A percentile compares a stretch with the other conserved stretches of the same genome.
These are phyloP conservation scores for Bruguiera parviflora DNA, from an alignment of 345 rosid species.

Conservation along the genomic window DNA sequence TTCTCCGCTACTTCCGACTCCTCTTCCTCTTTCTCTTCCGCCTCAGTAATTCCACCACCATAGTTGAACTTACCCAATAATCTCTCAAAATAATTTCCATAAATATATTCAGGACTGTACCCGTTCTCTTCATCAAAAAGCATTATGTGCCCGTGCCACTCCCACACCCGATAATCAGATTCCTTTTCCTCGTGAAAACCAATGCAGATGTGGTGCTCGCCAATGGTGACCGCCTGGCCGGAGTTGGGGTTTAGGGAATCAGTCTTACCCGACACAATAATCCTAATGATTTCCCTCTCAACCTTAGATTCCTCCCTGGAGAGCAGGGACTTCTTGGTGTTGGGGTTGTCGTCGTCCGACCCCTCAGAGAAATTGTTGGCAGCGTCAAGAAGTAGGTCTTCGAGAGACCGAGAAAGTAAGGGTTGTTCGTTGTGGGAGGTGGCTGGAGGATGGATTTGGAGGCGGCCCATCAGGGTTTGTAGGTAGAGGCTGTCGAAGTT, in stretches of 20 bases:
- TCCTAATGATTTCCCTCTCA: constrained; percentile 71
- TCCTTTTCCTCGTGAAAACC: constrained; percentile 76
- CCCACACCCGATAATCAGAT: constrained; percentile 93
- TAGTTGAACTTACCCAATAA: constrained; percentile 38
- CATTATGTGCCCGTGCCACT: constrained; percentile 99
- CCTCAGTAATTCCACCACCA: constrained; percentile 12
- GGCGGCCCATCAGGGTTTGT: constrained; percentile 78
- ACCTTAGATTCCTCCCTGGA: constrained; percentile 76
- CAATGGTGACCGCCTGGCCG: constrained; percentile 78
- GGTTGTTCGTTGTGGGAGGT: constrained; percentile 40
- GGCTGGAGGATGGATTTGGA: constrained; percentile 61
- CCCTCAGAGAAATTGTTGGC: constrained; percentile 40
- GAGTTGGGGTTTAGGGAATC: constrained; percentile 84
- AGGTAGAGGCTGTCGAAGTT: constrained; percentile 67
- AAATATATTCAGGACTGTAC: constrained; percentile 78
- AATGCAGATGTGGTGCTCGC: constrained; percentile 88
- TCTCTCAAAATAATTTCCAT: constrained; percentile 95
- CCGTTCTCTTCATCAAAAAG: constrained; percentile 82
- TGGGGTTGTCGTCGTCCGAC: constrained; percentile 45
- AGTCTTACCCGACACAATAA: constrained; percentile 60
- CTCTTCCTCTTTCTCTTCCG: constrained; percentile 24
- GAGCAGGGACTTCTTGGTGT: constrained; percentile 35
- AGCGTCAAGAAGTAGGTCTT: constrained; percentile 68
- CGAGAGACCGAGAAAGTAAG: constrained; percentile 67
- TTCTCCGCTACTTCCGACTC: constrained; percentile 43